phyloP scores from a whole-genome alignment of 140 eudicot genomes.

The Flaveria floridana region DNA sequence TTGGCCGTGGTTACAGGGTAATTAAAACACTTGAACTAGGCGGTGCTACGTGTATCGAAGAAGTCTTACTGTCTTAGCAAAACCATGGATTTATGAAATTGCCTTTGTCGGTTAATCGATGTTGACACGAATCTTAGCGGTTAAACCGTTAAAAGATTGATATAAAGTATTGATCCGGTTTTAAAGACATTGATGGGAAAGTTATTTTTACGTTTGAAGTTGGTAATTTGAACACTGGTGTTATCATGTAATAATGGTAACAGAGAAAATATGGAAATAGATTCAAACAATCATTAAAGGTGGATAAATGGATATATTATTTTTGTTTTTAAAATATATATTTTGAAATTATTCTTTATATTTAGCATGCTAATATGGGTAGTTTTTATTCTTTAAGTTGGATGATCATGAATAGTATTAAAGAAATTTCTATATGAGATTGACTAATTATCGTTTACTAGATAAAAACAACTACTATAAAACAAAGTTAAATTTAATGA shows the following conservation, averaged over 20 bases:
- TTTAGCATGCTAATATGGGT: background rate
- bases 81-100: too few species aligned
- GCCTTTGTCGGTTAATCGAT: too few species aligned
- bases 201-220: background rate
- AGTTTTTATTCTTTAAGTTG: background rate
- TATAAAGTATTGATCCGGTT: background rate
- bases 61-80: too few species aligned
- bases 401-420: background rate
- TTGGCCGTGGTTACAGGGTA: too few species aligned
- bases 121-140: too few species aligned
- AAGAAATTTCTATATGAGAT: background rate
- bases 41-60: too few species aligned
- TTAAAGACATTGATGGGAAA: background rate
- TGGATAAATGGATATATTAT: background rate
- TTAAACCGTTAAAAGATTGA: too few species aligned
- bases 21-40: too few species aligned
- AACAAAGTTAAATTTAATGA: background rate
- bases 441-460: background rate
- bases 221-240: slow-evolving; percentile 5
- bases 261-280: background rate
- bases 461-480: background rate
- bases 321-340: background rate
- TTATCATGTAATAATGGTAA: background rate
- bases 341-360: too few species aligned
- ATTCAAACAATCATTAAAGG: background rate